These are phyloP conservation scores for Eucalyptus cloeziana DNA, from an alignment of 345 rosid species.

Conservation along the genomic window DNA sequence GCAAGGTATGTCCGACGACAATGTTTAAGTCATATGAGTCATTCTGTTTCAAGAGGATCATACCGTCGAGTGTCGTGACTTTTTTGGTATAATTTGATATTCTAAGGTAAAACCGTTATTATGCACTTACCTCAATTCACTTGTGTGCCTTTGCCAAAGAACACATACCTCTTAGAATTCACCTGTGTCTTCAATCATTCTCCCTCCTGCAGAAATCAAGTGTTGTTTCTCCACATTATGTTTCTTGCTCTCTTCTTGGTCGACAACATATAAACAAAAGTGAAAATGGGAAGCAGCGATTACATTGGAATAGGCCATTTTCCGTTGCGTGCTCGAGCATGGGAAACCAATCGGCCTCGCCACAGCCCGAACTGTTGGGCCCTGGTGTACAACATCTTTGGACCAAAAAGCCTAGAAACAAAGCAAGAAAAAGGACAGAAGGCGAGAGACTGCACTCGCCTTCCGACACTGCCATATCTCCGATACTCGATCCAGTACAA, in stretches of 20 bases:
- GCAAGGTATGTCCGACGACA: neutral
- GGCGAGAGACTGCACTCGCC: neutral
- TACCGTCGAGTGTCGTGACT: neutral
- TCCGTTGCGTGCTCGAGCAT: neutral
- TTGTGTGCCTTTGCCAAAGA: neutral
- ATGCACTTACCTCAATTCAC: neutral
- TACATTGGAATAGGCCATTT: neutral
- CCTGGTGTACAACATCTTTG: neutral
- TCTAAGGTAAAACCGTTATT: neutral
- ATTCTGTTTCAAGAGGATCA: neutral
- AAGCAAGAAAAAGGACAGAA: neutral
- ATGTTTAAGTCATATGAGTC: neutral
- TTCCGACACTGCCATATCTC: neutral
- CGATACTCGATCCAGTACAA: neutral
- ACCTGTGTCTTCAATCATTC: neutral
- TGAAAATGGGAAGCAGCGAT: neutral
- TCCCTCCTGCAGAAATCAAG: neutral
- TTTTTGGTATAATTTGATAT: neutral
- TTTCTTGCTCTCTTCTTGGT: neutral
- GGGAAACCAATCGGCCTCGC: neutral
- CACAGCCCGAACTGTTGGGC: neutral
- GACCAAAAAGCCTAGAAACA: neutral
- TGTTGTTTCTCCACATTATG: neutral
- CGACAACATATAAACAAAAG: neutral
- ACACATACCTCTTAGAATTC: neutral